A percentile compares a stretch with the other conserved stretches of the same genome.
phyloP scores from a whole-genome alignment of 176 grass and related monocot genomes.

The Neostapfia colusana region DNA sequence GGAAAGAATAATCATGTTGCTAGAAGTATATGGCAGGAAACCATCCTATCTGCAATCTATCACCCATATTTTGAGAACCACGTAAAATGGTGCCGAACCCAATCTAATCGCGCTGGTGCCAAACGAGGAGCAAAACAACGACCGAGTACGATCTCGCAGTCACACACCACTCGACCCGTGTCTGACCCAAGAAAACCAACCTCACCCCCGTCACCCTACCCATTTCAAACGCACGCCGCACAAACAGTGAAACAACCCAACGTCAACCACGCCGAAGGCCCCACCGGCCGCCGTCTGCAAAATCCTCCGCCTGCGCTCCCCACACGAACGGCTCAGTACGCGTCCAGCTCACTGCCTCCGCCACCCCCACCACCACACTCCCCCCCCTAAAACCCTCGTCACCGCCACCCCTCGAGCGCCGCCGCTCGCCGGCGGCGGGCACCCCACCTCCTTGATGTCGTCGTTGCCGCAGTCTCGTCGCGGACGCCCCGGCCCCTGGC shows the following conservation, averaged over 20 bases:
- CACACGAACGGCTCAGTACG: slow-evolving; percentile 43
- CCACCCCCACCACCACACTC: background rate
- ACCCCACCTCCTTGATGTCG: slow-evolving; percentile 29
- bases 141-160: slow-evolving; percentile 10
- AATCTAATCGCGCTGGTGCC: background rate
- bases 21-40: background rate
- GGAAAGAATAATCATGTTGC: background rate
- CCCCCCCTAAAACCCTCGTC: slow-evolving; percentile 55
- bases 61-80: background rate
- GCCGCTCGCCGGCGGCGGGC: slow-evolving; percentile 38
- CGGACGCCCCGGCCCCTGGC: slow-evolving; percentile 68
- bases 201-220: slow-evolving; percentile 21
- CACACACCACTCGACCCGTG: background rate
- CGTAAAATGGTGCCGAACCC: background rate
- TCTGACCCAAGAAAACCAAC: background rate
- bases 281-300: slow-evolving; percentile 38
- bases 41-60: background rate
- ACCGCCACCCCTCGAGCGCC: slow-evolving; percentile 2
- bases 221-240: slow-evolving; percentile 44
- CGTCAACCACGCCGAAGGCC: slow-evolving; percentile 45
- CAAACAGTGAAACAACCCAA: slow-evolving; percentile 29
- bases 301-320: slow-evolving; percentile 12
- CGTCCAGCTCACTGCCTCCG: slow-evolving; percentile 46
- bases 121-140: background rate
- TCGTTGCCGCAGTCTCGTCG: slow-evolving; percentile 57